Evolutionary conservation across 2,329 filamentous ascomycete genomes (phyloP).

Genomic region (Cladosporium halotolerans): DNA sequence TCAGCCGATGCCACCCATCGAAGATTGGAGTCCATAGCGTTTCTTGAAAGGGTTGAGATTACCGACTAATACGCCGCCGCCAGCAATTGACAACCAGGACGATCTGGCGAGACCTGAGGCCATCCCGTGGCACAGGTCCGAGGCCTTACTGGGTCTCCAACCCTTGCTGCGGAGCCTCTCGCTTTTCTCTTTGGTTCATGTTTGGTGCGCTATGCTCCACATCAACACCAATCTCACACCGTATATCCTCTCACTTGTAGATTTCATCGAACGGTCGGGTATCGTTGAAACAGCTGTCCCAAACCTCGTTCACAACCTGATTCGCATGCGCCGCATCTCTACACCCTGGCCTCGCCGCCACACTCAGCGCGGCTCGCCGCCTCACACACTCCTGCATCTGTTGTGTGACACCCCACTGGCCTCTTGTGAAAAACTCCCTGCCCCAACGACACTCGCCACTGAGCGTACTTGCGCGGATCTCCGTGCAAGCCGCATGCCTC

Average conservation of each 20-base stretch:
- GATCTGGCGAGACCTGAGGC: too few species aligned
- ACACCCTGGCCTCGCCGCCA: conserved; percentile 71
- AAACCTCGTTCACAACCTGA: conserved; percentile 92
- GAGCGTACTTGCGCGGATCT: conserved; percentile 91
- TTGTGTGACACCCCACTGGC: conserved; percentile 82
- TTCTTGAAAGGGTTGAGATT: too few species aligned
- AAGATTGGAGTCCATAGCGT: too few species aligned
- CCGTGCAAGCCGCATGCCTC: conserved; percentile 86
- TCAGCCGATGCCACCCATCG: too few species aligned
- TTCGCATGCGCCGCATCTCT: conserved; percentile 80
- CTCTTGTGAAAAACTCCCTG: conserved; percentile 75
- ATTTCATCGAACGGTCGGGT: conserved; percentile 96
- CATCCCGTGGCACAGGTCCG: too few species aligned
- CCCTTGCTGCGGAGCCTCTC: too few species aligned
- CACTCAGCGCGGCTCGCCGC: conserved; percentile 69
- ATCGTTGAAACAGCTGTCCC: conserved; percentile 93
- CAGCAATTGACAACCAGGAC: too few species aligned
- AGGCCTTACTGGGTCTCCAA: too few species aligned
- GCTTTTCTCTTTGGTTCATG: too few species aligned
- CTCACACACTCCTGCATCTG: conserved; percentile 93
- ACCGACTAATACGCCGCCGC: too few species aligned
- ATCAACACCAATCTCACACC: not conserved
- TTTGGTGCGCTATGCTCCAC: too few species aligned
- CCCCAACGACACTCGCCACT: conserved; percentile 91
- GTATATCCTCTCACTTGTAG: conserved; percentile 57